phyloP scores from a whole-genome alignment of 1,139 yeast species.

The Williopsis jadinii region DNA sequence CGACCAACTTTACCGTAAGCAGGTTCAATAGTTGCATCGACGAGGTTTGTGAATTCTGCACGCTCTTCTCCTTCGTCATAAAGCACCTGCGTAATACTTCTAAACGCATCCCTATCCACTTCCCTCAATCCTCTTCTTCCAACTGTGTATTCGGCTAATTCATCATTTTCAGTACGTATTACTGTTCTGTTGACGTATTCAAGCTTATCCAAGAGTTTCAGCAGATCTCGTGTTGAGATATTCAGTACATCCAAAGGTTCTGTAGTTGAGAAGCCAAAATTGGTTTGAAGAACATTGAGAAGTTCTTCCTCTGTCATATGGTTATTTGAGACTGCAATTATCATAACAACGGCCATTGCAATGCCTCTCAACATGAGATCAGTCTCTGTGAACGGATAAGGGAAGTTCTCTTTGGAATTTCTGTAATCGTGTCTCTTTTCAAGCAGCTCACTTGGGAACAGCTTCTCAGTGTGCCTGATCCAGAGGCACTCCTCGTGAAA shows the following conservation, averaged over 20 bases:
- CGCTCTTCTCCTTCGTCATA: conserved; percentile 21
- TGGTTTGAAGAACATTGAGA: conserved; percentile 20
- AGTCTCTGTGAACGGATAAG: conserved; percentile 14
- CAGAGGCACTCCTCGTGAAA: conserved; percentile 16
- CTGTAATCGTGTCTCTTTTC: conserved; percentile 19
- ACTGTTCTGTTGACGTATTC: conserved; percentile 23
- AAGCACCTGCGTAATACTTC: conserved; percentile 24
- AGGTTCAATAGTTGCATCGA: conserved; percentile 15
- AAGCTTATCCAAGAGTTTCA: conserved; percentile 24
- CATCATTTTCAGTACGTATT: conserved; percentile 22
- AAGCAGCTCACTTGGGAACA: conserved; percentile 18
- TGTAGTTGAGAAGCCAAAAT: conserved; percentile 19
- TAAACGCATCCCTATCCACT: conserved; percentile 25
- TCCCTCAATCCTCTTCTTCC: conserved; percentile 32
- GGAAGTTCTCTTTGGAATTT: conserved; percentile 11
- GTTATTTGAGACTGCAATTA: conserved; percentile 27
- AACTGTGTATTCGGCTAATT: conserved; percentile 26
- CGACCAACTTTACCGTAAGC: conserved; percentile 11
- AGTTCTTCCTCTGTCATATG: conserved; percentile 30
- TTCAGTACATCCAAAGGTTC: conserved; percentile 8
- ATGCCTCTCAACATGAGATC: conserved; percentile 26
- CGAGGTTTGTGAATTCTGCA: conserved; percentile 11
- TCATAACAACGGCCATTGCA: conserved; percentile 24
- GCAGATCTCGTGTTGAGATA: conserved; percentile 21
- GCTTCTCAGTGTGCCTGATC: conserved; percentile 6